A percentile compares a stretch with the other conserved stretches of the same genome.
Conservation (phyloP, 768 basidiomycete genomes). For the Mycena belliarum region DNA sequence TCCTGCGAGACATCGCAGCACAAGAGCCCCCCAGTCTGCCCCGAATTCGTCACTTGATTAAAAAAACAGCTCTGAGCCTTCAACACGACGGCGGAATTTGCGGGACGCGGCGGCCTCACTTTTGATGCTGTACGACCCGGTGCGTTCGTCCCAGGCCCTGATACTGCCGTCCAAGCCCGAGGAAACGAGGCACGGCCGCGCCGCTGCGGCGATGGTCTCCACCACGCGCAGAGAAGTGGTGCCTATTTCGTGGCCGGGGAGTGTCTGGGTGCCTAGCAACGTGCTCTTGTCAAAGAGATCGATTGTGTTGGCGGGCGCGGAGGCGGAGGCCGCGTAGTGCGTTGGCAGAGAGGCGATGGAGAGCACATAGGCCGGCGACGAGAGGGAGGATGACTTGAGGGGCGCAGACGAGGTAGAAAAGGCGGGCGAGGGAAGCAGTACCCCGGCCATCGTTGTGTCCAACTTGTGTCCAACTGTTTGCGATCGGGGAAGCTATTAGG, state of each 20-base stretch:
- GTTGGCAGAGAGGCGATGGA: constrained; percentile 50
- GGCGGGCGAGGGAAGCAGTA: constrained; percentile 11
- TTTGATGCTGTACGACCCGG: constrained; percentile 51
- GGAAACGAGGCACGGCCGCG: constrained; percentile 53
- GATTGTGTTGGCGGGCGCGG: constrained; percentile 66
- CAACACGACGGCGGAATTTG: constrained; percentile 26
- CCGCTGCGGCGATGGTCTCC: constrained; percentile 39
- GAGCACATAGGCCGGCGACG: constrained; percentile 58
- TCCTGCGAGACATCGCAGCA: constrained; percentile 72
- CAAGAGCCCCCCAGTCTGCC: constrained; percentile 48
- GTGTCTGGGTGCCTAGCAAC: constrained; percentile 44
- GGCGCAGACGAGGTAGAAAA: constrained; percentile 21
- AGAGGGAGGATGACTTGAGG: constrained; percentile 33
- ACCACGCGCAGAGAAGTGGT: constrained; percentile 57
- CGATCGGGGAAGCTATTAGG: background rate
- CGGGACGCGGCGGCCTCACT: constrained; percentile 44
- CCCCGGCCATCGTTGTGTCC: background rate
- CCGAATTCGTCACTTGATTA: constrained; percentile 49
- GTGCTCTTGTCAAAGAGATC: constrained; percentile 65
- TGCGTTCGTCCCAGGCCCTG: constrained; percentile 74
- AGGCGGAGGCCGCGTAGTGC: constrained; percentile 61
- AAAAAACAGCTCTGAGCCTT: constrained; percentile 36
- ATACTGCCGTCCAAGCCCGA: constrained; percentile 74
- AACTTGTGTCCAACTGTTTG: background rate
- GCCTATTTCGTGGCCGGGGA: constrained; percentile 58